Evolutionary conservation across 805 yeast genomes (phyloP), one percentile per base, ranked within the genome.

Genomic region (Cyberlindnera lachancei): DNA sequence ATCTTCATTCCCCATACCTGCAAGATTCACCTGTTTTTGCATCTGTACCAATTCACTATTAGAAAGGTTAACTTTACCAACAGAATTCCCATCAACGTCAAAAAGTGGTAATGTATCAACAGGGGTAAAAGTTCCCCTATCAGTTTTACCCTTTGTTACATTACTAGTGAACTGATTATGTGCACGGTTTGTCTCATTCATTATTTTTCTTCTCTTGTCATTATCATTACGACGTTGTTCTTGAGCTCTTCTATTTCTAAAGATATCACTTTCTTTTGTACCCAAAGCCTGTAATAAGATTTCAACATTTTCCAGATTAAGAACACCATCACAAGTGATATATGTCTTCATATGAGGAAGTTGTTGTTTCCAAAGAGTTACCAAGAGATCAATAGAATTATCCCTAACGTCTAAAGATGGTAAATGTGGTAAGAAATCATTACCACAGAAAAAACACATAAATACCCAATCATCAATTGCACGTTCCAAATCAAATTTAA

Each of bases 401-500:
- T 92, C 97, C 46, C 98, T 75, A 26, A 92, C 96, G 50, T 90
- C 96, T 34, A 92, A 68, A 19, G 94, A 78, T 4, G 99, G 97
- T 45, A 92, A 63, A 59, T 90, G 97, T 1, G 99, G 99, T 49
- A 92, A 64, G 68, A 92, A 92, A 74, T 92, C 99, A 54, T 92
- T 92, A 58, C 99, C 99, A 42, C 90, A 94, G 53, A 92, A 92
- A 64, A 92, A 92, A 70, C 97, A 90, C 88, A 92, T 81, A 46
- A 92, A 92, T 12, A 92, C 86, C 98, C 98, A 92, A 59, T 92
- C 99, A 54, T 92, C 99, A 40, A 92, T 79, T 3, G 97, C 96
- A 37, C 98, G 68, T 60, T 92, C 99, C 33, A 88, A 57, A 53
- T 92, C 96, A 59, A 80, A 87, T 15, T 75, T 70, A 50, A 83